Percentiles rank a stretch among this genome's conserved stretches.
These are phyloP conservation scores for Mycena epipterygia DNA, from an alignment of 768 basidiomycete species.

Conservation along the genomic window DNA sequence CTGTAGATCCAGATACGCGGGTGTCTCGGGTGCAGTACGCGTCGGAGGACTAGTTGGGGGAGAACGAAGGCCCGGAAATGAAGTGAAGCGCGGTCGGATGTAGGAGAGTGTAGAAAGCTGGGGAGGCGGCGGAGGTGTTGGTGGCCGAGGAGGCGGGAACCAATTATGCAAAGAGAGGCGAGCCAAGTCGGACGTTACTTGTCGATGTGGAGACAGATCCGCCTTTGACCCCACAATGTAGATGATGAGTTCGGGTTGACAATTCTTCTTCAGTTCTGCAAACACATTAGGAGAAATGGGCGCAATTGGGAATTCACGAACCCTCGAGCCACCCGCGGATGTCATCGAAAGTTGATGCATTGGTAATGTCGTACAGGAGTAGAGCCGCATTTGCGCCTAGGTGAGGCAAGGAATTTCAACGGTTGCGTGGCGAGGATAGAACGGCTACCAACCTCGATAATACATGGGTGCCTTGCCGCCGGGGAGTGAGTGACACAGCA, in stretches of 20 bases:
- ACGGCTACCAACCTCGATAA: slow-evolving; percentile 72
- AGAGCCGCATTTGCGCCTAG: slow-evolving; percentile 93
- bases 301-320: slow-evolving; percentile 45
- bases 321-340: slow-evolving; percentile 94
- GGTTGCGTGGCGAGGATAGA: slow-evolving; percentile 36
- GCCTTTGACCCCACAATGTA: slow-evolving; percentile 97
- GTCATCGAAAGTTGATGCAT: slow-evolving; percentile 89
- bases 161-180: slow-evolving; percentile 88
- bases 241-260: slow-evolving; percentile 89
- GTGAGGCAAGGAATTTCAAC: slow-evolving; percentile 27
- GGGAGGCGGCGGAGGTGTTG: slow-evolving; percentile 74
- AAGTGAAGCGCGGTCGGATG: slow-evolving; percentile 84
- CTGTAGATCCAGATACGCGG: slow-evolving; percentile 75
- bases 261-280: slow-evolving; percentile 91
- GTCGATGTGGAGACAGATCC: slow-evolving; percentile 78
- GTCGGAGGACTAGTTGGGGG: slow-evolving; percentile 64
- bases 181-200: slow-evolving; percentile 86
- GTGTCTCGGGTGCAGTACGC: slow-evolving; percentile 65
- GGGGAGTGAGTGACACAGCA: slow-evolving; percentile 34
- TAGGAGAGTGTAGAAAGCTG: slow-evolving; percentile 77
- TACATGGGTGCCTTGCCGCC: slow-evolving; percentile 89
- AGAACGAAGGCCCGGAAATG: slow-evolving; percentile 75
- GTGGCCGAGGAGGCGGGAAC: slow-evolving; percentile 86
- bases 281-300: slow-evolving; percentile 34
- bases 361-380: slow-evolving; percentile 96